Percentiles rank a stretch among this genome's conserved stretches.
Conservation (phyloP, 108 stramenopile species). For the Cylindrotheca fusiformis region DNA sequence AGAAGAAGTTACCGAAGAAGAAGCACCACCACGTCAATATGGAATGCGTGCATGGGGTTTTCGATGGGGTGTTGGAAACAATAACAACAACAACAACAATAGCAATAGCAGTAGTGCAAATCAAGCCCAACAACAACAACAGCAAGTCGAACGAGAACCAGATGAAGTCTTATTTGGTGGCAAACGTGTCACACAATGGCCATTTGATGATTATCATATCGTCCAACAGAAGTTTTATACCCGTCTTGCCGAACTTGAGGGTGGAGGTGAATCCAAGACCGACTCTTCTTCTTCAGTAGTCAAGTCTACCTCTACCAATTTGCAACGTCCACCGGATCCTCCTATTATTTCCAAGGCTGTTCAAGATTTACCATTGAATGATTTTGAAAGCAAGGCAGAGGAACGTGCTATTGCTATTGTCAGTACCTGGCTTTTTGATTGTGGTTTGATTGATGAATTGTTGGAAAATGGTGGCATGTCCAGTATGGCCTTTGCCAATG, state of each 20-base stretch:
- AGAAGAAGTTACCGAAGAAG: background rate
- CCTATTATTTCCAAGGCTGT: constrained; percentile 81
- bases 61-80: background rate
- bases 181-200: constrained; percentile 52
- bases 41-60: constrained; percentile 7
- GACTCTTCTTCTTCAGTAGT: background rate
- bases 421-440: constrained; percentile 84
- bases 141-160: constrained; percentile 1
- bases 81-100: background rate
- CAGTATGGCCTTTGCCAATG: constrained; percentile 3
- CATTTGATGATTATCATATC: constrained; percentile 84
- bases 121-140: constrained; percentile 2
- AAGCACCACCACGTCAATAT: background rate
- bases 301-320: constrained; percentile 12
- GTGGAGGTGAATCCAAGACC: constrained; percentile 11
- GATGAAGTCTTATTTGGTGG: constrained; percentile 26
- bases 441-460: constrained; percentile 84
- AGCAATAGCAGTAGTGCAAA: background rate
- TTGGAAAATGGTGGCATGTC: constrained; percentile 67
- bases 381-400: constrained; percentile 86
- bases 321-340: constrained; percentile 73
- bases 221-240: constrained; percentile 73
- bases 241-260: constrained; percentile 45
- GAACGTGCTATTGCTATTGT: constrained; percentile 80
- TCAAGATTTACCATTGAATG: constrained; percentile 52